phyloP scores from a whole-genome alignment of 2,329 filamentous ascomycete species.

The Spiromastix sp. region DNA sequence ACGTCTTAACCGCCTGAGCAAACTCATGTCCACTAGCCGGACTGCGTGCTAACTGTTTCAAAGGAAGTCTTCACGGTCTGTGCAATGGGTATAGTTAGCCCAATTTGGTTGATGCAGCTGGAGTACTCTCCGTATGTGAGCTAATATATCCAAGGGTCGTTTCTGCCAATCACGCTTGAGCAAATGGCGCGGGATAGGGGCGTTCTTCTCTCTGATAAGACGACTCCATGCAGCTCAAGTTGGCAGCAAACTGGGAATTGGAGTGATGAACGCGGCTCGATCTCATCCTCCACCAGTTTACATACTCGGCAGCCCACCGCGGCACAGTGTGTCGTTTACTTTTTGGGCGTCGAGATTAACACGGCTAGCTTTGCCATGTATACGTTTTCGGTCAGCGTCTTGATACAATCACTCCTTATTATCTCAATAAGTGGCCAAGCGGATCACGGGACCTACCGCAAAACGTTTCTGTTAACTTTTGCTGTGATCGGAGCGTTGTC shows the following conservation, averaged over 20 bases:
- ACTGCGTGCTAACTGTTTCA: too few species aligned
- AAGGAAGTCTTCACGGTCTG: constrained; percentile 97
- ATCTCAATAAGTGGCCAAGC: constrained; percentile 94
- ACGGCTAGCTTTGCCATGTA: constrained; percentile 44
- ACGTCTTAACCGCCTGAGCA: too few species aligned
- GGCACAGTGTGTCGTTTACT: constrained; percentile 69
- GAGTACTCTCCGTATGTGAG: background rate
- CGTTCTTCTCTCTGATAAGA: constrained; percentile 68
- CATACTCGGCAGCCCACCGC: constrained; percentile 21
- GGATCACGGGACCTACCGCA: constrained; percentile 86
- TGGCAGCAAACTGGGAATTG: constrained; percentile 37
- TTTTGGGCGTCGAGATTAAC: constrained; percentile 80
- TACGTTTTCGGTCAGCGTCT: constrained; percentile 85
- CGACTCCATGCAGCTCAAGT: constrained; percentile 60
- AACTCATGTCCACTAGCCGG: too few species aligned
- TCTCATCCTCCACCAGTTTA: constrained; percentile 9
- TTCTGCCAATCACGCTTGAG: constrained; percentile 91
- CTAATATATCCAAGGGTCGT: constrained; percentile 53
- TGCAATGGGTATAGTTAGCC: constrained; percentile 50
- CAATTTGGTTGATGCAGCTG: background rate
- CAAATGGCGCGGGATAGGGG: constrained; percentile 88
- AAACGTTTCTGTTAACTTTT: constrained; percentile 76
- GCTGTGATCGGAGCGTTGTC: constrained; percentile 69
- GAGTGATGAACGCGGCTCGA: constrained; percentile 12
- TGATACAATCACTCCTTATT: constrained; percentile 80